These are phyloP conservation scores for Candida glucosophila DNA, from an alignment of 1,139 yeast genomes.

Conservation along the genomic window DNA sequence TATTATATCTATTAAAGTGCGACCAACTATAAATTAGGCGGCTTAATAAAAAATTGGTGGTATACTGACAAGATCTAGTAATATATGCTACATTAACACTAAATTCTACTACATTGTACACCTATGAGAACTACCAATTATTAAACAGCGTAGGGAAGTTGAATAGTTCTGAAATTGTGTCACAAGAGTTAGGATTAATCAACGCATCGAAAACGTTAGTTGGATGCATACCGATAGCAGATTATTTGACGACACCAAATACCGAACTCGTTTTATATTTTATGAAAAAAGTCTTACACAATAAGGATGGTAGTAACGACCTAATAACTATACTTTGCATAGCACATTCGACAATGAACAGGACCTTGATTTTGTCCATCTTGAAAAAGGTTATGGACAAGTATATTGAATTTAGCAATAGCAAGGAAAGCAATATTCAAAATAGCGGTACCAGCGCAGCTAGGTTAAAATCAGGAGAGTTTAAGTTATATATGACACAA, in stretches of 20 bases:
- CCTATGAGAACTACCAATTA: constrained; percentile 42
- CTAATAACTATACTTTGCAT: constrained; percentile 42
- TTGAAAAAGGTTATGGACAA: constrained; percentile 43
- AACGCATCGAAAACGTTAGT: constrained; percentile 39
- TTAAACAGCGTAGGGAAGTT: constrained; percentile 29
- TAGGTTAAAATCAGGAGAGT: constrained; percentile 34
- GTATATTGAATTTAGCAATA: constrained; percentile 34
- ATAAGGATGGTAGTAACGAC: constrained; percentile 39
- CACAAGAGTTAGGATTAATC: constrained; percentile 48
- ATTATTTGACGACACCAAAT: constrained; percentile 19
- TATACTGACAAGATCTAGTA: constrained; percentile 18
- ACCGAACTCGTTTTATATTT: constrained; percentile 36
- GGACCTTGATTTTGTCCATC: constrained; percentile 36
- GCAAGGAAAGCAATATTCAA: constrained; percentile 9
- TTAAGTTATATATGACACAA: constrained; percentile 44
- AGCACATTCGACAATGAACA: constrained; percentile 35
- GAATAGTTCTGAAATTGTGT: constrained; percentile 45
- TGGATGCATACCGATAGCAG: constrained; percentile 32
- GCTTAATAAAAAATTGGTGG: constrained; percentile 4
- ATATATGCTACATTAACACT: constrained; percentile 40
- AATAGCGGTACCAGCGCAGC: constrained; percentile 5
- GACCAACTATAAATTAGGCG: not conserved
- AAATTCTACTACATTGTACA: constrained; percentile 48
- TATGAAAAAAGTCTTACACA: constrained; percentile 36
- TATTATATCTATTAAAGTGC: too few species aligned